phyloP scores from a whole-genome alignment of 1,284 basidiomycete genomes.

The Cutaneotrichosporon sp. region DNA sequence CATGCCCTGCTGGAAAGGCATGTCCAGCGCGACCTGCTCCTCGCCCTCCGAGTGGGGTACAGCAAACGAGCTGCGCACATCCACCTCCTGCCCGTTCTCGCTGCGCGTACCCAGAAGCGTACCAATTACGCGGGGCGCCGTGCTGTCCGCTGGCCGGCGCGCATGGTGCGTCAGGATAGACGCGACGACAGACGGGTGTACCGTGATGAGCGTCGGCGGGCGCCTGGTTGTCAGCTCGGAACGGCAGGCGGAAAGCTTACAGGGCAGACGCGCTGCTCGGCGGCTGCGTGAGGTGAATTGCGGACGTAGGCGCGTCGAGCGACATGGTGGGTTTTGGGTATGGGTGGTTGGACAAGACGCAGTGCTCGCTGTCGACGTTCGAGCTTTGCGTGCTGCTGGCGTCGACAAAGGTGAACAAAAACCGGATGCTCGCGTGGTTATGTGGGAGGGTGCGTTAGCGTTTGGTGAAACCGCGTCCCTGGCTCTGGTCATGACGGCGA shows the following conservation, averaged over 20 bases:
- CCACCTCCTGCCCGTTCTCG: constrained; percentile 59
- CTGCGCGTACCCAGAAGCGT: constrained; percentile 84
- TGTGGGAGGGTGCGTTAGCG: not conserved
- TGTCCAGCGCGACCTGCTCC: constrained; percentile 88
- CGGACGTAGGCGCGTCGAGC: constrained; percentile 43
- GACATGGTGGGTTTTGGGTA: constrained; percentile 33
- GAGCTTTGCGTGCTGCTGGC: not conserved
- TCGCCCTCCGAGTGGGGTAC: constrained; percentile 87
- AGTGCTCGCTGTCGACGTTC: not conserved
- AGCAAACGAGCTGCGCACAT: constrained; percentile 77
- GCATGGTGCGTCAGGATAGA: constrained; percentile 97
- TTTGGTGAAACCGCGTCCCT: not conserved
- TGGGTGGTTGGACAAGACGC: constrained; percentile 6
- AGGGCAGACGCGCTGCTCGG: constrained; percentile 36
- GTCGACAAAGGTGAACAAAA: not conserved
- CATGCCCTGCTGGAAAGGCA: constrained; percentile 93
- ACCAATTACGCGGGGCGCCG: constrained; percentile 72
- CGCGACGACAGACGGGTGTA: constrained; percentile 90
- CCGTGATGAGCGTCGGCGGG: constrained; percentile 66
- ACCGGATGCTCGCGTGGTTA: not conserved
- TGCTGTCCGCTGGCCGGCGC: constrained; percentile 63
- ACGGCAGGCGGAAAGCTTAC: constrained; percentile 16
- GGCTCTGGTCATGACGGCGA: not conserved
- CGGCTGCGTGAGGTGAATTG: constrained; percentile 45
- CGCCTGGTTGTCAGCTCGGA: constrained; percentile 46